Percentiles rank a stretch among this genome's conserved stretches.
Evolutionary conservation across 148 eudicot species (phyloP).

Genomic region (Drosera capensis): DNA sequence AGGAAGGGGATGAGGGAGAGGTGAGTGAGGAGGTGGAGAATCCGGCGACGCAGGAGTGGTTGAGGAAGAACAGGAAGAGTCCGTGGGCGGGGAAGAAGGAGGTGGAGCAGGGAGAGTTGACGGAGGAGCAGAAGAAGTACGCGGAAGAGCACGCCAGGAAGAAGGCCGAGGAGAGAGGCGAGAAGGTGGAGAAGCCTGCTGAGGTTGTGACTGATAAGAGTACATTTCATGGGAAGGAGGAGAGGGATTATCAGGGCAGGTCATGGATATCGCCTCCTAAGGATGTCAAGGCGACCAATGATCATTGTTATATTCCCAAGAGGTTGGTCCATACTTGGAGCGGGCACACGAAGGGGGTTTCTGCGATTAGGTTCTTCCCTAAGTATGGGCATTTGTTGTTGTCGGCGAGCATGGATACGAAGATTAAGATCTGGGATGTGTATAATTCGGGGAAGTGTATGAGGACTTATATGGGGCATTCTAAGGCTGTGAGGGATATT

Average conservation of each 20-base stretch:
- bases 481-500: conserved; percentile 76
- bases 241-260: conserved; percentile 88
- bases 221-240: conserved; percentile 89
- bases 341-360: conserved; percentile 88
- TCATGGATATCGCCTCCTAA: conserved; percentile 90
- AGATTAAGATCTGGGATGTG: conserved; percentile 96
- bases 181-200: conserved; percentile 34
- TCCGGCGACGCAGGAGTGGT: conserved; percentile 67
- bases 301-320: conserved; percentile 91
- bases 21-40: conserved; percentile 39
- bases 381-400: conserved; percentile 75
- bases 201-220: conserved; percentile 50
- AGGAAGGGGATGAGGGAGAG: conserved; percentile 10
- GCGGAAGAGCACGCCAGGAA: conserved; percentile 85
- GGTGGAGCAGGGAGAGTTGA: conserved; percentile 41
- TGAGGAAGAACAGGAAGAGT: conserved; percentile 54
- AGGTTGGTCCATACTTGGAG: conserved; percentile 86
- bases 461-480: conserved; percentile 96
- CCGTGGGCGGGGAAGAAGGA: conserved; percentile 93
- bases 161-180: conserved; percentile 53
- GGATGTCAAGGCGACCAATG: conserved; percentile 58
- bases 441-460: conserved; percentile 77
- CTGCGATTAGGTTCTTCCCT: conserved; percentile 86
- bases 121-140: conserved; percentile 93
- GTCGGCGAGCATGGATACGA: conserved; percentile 82